A percentile compares a stretch with the other conserved stretches of the same genome.
Conservation (phyloP, 345 rosid species). For the Rhodamnia rubescens region DNA sequence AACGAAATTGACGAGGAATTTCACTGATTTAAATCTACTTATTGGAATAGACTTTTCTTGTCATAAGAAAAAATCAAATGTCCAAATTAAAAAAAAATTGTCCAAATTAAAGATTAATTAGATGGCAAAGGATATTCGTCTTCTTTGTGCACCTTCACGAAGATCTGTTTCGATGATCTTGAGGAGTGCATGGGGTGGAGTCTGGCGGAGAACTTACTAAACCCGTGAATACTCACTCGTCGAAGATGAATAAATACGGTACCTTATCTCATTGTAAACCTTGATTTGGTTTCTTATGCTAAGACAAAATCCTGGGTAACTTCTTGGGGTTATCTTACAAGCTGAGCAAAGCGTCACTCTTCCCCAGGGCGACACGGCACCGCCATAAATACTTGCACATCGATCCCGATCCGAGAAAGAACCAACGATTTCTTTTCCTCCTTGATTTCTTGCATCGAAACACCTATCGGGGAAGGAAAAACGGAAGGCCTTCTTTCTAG, state of each 20-base stretch:
- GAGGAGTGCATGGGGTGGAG: not conserved
- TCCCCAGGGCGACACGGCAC: slow-evolving; percentile 1
- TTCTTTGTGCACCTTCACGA: not conserved
- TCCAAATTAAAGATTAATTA: not conserved
- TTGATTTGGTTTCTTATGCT: not conserved
- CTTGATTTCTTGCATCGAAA: not conserved
- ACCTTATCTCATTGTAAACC: not conserved
- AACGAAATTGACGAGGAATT: not conserved
- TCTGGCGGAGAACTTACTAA: not conserved
- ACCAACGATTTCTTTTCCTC: not conserved
- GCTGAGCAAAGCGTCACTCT: not conserved
- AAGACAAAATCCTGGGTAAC: not conserved
- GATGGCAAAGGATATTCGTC: not conserved
- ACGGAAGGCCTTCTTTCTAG: not conserved
- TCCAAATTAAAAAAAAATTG: not conserved
- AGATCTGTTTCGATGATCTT: not conserved
- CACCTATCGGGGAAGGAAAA: not conserved
- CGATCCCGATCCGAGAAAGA: not conserved
- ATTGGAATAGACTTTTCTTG: not conserved
- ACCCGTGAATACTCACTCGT: not conserved
- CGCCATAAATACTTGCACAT: not conserved
- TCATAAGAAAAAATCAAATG: not conserved
- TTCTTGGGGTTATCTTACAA: not conserved
- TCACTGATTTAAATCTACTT: accelerated
- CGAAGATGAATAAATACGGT: accelerated